phyloP scores from a whole-genome alignment of 306 rosid species.

The Vigna hirtella region DNA sequence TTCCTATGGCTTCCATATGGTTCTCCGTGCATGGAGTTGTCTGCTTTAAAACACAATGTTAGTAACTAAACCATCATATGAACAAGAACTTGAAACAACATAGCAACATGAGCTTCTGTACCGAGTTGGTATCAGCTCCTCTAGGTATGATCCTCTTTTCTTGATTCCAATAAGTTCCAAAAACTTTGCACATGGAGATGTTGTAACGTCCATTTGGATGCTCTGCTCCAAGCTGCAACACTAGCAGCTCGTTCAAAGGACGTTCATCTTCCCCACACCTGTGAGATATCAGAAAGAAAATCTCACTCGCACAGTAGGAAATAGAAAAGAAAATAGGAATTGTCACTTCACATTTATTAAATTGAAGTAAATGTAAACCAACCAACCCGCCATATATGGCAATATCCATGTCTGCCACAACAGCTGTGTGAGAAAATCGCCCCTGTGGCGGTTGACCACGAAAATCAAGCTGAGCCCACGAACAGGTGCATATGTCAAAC shows the following conservation, averaged over 20 bases:
- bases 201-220: slow-evolving; percentile 69
- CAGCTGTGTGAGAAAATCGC: slow-evolving; percentile 92
- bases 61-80: slow-evolving; percentile 14
- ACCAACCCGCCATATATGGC: slow-evolving; percentile 90
- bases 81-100: slow-evolving; percentile 7
- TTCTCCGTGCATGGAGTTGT: slow-evolving; percentile 57
- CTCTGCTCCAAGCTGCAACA: slow-evolving; percentile 84
- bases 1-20: slow-evolving; percentile 53
- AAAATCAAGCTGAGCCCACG: slow-evolving; percentile 76
- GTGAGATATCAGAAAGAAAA: slow-evolving; percentile 22
- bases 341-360: slow-evolving; percentile 20
- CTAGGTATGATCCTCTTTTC: slow-evolving; percentile 53
- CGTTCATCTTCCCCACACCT: slow-evolving; percentile 98
- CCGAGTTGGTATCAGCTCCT: slow-evolving; percentile 56
- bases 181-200: slow-evolving; percentile 73
- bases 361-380: slow-evolving; percentile 16
- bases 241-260: slow-evolving; percentile 82
- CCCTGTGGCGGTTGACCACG: slow-evolving; percentile 89
- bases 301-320: not conserved
- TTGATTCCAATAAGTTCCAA: slow-evolving; percentile 77
- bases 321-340: not conserved
- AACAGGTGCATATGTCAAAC: slow-evolving; percentile 75
- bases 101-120: slow-evolving; percentile 34
- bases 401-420: slow-evolving; percentile 71
- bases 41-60: slow-evolving; percentile 55